phyloP scores from a whole-genome alignment of 805 yeast species.

The Candida multigemmis region DNA sequence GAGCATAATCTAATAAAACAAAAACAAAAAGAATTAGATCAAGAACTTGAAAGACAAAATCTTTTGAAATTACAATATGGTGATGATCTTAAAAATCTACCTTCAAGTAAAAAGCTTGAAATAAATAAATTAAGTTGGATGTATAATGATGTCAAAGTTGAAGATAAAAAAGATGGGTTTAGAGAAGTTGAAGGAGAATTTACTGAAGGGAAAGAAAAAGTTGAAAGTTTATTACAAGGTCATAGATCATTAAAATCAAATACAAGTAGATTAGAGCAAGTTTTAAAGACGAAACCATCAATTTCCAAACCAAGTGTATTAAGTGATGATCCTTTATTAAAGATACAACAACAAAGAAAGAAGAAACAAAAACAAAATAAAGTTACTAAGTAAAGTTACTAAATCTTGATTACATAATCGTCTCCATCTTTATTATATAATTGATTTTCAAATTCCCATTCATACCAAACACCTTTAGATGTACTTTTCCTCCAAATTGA shows the following conservation, averaged over 20 bases:
- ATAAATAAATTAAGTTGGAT: constrained; percentile 70
- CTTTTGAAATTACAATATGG: constrained; percentile 39
- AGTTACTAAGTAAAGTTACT: constrained; percentile 1
- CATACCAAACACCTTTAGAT: constrained; percentile 11
- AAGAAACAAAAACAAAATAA: not conserved
- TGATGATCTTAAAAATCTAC: constrained; percentile 25
- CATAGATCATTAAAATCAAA: constrained; percentile 35
- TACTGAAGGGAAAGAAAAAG: constrained; percentile 17
- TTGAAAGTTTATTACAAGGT: constrained; percentile 50
- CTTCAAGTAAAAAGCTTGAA: constrained; percentile 22
- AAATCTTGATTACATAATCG: constrained; percentile 5
- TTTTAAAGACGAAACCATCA: constrained; percentile 12
- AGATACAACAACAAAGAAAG: constrained; percentile 14
- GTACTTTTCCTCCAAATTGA: constrained; percentile 5
- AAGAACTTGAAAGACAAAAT: constrained; percentile 54
- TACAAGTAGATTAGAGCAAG: no score
- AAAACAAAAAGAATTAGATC: constrained; percentile 51
- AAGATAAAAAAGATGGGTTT: constrained; percentile 15
- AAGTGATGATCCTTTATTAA: constrained; percentile 43
- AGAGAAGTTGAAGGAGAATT: constrained; percentile 24
- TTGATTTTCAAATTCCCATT: constrained; percentile 13
- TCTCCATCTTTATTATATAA: constrained; percentile 11
- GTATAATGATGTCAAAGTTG: constrained; percentile 49
- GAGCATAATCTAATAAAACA: constrained; percentile 60
- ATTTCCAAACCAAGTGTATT: not conserved